phyloP scores from a whole-genome alignment of 2,329 filamentous ascomycete genomes.

The Scedosporium dehoogii region DNA sequence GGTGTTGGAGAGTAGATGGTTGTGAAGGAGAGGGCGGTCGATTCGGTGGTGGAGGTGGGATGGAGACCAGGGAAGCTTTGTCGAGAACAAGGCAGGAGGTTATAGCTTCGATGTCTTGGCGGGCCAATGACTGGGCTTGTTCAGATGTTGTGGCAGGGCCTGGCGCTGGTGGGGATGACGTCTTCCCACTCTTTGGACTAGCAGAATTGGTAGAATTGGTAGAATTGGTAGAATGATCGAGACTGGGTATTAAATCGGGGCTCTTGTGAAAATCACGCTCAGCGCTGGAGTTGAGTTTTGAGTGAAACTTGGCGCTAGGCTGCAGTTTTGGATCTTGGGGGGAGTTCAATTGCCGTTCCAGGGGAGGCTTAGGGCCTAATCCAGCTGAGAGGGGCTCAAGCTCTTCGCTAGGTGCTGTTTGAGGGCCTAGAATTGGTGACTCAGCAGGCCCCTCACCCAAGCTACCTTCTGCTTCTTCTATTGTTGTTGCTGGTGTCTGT shows the following conservation, averaged over 20 bases:
- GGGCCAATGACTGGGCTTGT: neutral
- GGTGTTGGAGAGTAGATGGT: conserved; percentile 1
- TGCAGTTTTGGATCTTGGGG: neutral
- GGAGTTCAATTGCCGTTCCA: neutral
- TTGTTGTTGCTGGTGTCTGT: no score
- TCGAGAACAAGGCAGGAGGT: neutral
- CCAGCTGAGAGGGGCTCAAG: neutral
- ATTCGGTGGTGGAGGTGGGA: neutral
- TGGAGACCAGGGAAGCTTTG: conserved; percentile 5
- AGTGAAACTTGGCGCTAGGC: neutral
- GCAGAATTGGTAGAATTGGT: neutral
- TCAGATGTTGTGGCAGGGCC: neutral
- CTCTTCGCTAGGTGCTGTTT: no score
- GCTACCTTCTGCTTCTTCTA: neutral
- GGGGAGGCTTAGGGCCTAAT: neutral
- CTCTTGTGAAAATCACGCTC: no score
- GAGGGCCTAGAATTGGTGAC: neutral
- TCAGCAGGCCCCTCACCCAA: neutral
- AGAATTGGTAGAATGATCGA: no score
- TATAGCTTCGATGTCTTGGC: conserved; percentile 6
- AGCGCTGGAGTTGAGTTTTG: no score
- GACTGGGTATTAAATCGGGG: no score
- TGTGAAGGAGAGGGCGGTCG: neutral
- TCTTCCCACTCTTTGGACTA: neutral
- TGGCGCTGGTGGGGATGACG: neutral